A percentile compares a stretch with the other conserved stretches of the same genome.
phyloP scores from a whole-genome alignment of 192 early-diverging fungal genomes.

The Podochytrium sp. region DNA sequence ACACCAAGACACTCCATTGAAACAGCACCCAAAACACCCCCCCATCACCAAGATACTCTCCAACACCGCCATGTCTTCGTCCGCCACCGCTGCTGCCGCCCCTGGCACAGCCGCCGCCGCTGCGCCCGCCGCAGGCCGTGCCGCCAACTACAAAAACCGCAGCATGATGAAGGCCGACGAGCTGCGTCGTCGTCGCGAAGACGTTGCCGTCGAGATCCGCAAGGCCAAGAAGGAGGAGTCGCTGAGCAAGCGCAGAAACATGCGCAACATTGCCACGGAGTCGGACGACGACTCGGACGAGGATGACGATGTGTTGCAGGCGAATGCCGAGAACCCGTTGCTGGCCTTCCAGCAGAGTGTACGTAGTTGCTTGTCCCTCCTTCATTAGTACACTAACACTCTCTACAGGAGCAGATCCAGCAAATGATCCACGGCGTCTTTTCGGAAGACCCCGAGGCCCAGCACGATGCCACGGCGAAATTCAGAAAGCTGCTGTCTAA shows the following conservation, averaged over 20 bases:
- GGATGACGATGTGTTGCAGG: slow-evolving; percentile 44
- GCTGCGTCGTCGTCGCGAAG: slow-evolving; percentile 89
- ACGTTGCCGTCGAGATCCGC: slow-evolving; percentile 89
- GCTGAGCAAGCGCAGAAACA: slow-evolving; percentile 90
- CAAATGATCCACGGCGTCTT: slow-evolving; percentile 80
- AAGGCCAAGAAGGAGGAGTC: slow-evolving; percentile 95
- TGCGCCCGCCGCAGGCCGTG: neutral
- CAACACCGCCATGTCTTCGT: neutral
- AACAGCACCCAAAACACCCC: neutral
- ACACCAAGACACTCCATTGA: neutral
- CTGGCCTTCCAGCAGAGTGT: slow-evolving; percentile 1
- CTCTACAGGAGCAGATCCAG: slow-evolving; percentile 70
- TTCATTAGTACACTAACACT: too few relatives aligned
- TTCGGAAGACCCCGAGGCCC: slow-evolving; percentile 76
- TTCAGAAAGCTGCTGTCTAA: slow-evolving; percentile 95
- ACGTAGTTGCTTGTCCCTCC: neutral
- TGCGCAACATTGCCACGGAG: slow-evolving; percentile 56
- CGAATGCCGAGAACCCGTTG: neutral
- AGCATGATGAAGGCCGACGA: slow-evolving; percentile 88
- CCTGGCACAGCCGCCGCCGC: too few relatives aligned
- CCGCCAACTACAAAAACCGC: slow-evolving; percentile 80
- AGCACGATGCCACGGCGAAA: slow-evolving; percentile 78
- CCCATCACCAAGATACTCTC: neutral
- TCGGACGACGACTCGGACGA: slow-evolving; percentile 73
- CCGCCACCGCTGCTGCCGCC: too few relatives aligned